A percentile compares a stretch with the other conserved stretches of the same genome.
Conservation (phyloP, 2,329 filamentous ascomycete genomes). For the Fusarium domesticum region DNA sequence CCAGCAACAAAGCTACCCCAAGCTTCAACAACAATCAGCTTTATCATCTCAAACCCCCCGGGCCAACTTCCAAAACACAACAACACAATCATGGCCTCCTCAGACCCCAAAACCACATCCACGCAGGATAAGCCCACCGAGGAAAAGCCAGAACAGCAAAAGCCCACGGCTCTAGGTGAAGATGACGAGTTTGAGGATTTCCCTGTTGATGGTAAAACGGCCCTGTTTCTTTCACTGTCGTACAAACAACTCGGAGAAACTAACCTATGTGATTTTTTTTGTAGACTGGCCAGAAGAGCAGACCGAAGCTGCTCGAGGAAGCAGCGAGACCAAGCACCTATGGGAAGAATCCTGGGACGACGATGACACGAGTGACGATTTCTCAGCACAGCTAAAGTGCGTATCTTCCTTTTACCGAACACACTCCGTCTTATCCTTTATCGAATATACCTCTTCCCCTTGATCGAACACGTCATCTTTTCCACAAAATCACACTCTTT, state of each 20-base stretch:
- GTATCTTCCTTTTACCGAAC: constrained; percentile 32
- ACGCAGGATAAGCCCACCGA: constrained; percentile 26
- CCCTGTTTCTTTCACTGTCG: rapidly evolving
- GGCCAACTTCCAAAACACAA: neutral
- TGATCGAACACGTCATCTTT: too few relatives aligned
- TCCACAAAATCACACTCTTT: too few relatives aligned
- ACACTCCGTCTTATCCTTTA: neutral
- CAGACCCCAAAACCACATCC: constrained; percentile 25
- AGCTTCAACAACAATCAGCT: neutral
- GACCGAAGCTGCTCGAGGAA: constrained; percentile 72
- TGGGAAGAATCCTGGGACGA: constrained; percentile 99
- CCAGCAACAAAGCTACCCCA: constrained; percentile 2
- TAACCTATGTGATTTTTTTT: neutral
- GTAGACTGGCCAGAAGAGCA: constrained; percentile 94
- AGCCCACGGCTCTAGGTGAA: constrained; percentile 72
- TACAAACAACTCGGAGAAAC: neutral
- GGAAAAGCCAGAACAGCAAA: constrained; percentile 26
- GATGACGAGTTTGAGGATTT: constrained; percentile 99
- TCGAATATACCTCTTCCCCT: too few relatives aligned
- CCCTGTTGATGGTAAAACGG: constrained; percentile 75
- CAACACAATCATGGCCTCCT: constrained; percentile 20
- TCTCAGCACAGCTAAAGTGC: constrained; percentile 89
- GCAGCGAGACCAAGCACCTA: constrained; percentile 69
- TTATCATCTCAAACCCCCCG: too few relatives aligned
- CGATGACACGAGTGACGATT: constrained; percentile 94